Evolutionary conservation across 1,139 yeast genomes (phyloP).

Genomic region (Geotrichum europaeum): DNA sequence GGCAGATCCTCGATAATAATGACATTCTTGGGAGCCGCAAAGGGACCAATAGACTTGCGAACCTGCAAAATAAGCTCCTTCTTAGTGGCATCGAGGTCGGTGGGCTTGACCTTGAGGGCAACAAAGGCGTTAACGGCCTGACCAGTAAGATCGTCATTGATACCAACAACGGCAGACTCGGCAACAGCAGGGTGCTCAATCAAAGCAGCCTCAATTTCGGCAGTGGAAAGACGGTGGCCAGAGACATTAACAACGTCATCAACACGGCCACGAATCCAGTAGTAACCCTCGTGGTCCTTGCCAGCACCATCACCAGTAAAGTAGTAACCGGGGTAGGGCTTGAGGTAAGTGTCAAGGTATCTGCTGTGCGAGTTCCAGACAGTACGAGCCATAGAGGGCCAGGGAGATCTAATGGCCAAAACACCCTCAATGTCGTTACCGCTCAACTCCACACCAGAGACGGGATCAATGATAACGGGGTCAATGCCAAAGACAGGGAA

Average conservation of each 20-base stretch:
- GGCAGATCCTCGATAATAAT: constrained; percentile 79
- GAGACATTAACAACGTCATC: constrained; percentile 91
- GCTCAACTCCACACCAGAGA: constrained; percentile 63
- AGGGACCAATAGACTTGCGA: constrained; percentile 83
- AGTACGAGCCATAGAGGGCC: constrained; percentile 94
- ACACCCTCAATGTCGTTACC: constrained; percentile 92
- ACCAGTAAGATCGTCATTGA: constrained; percentile 82
- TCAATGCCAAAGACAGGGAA: constrained; percentile 86
- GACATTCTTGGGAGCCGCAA: constrained; percentile 86
- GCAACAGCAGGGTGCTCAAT: constrained; percentile 67
- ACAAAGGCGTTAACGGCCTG: constrained; percentile 89
- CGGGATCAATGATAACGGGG: constrained; percentile 80
- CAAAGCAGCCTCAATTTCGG: constrained; percentile 85
- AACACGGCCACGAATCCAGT: constrained; percentile 93
- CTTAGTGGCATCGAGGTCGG: constrained; percentile 51
- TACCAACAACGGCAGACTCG: constrained; percentile 87
- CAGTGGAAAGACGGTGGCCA: constrained; percentile 87
- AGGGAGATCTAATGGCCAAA: constrained; percentile 67
- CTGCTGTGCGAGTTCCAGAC: constrained; percentile 81
- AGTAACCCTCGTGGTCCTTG: constrained; percentile 86
- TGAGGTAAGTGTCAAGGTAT: constrained; percentile 79
- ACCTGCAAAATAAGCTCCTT: constrained; percentile 72
- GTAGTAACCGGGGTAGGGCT: constrained; percentile 87
- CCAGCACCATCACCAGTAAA: constrained; percentile 97
- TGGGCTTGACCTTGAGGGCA: constrained; percentile 52